Evolutionary conservation across 106 monocot genomes (phyloP).

Genomic region (Acanthochlamys bracteata): DNA sequence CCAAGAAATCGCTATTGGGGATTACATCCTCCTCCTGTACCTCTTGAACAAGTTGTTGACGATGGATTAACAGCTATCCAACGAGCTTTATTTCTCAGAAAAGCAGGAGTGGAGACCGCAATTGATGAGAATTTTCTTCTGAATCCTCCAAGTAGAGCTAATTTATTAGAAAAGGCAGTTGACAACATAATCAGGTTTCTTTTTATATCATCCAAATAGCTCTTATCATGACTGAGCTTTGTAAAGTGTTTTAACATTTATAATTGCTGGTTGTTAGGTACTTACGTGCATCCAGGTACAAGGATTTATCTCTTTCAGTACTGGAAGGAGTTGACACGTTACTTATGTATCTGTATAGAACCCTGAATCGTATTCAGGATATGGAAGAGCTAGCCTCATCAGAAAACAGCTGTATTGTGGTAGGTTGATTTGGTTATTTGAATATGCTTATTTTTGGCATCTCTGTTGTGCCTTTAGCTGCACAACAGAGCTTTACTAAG

Average conservation of each 20-base stretch:
- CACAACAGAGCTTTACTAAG: slow-evolving; percentile 9
- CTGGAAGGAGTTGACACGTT: slow-evolving; percentile 94
- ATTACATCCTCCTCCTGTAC: slow-evolving; percentile 90
- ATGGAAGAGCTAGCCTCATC: slow-evolving; percentile 96
- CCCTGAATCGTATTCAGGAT: slow-evolving; percentile 75
- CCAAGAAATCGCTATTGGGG: slow-evolving; percentile 97
- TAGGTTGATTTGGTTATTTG: slow-evolving; percentile 23
- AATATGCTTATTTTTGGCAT: slow-evolving; percentile 13
- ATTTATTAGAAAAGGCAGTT: slow-evolving; percentile 69
- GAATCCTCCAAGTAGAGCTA: slow-evolving; percentile 77
- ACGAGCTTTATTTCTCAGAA: slow-evolving; percentile 63
- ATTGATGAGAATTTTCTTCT: slow-evolving; percentile 74
- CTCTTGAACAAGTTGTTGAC: slow-evolving; percentile 89
- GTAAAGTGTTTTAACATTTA: too few species aligned
- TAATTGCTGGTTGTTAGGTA: slow-evolving; percentile 42
- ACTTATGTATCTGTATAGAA: slow-evolving; percentile 94
- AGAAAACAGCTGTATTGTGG: slow-evolving; percentile 86
- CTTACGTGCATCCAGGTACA: slow-evolving; percentile 46
- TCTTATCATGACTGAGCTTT: too few species aligned
- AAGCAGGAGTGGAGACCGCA: slow-evolving; percentile 80
- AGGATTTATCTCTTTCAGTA: slow-evolving; percentile 46
- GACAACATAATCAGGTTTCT: slow-evolving; percentile 61
- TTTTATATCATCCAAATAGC: too few species aligned
- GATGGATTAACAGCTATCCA: slow-evolving; percentile 73
- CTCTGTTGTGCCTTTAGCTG: slow-evolving; percentile 11